Evolutionary conservation across 768 basidiomycete species (phyloP).

Genomic region (Galerina sulciceps): DNA sequence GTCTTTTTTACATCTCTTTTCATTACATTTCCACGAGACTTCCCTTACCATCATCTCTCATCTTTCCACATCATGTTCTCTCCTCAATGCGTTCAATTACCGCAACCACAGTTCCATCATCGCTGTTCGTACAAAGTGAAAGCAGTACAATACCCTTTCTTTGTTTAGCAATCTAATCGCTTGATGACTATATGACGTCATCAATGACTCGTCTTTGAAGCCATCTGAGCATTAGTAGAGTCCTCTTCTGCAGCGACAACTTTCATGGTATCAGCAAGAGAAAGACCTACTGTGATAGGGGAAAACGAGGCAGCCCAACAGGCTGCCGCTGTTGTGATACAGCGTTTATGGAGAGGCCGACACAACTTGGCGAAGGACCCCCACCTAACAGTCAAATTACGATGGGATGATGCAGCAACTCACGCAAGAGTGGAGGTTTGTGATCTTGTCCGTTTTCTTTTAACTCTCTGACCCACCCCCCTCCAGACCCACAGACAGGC

Average conservation of each 20-base stretch:
- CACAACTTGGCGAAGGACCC: slow-evolving; percentile 28
- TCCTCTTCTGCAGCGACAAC: slow-evolving; percentile 1
- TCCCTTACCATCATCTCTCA: background rate
- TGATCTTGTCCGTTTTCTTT: background rate
- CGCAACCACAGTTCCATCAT: slow-evolving; percentile 16
- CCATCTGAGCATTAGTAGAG: background rate
- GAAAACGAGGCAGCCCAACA: slow-evolving; percentile 24
- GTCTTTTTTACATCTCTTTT: slow-evolving; percentile 12
- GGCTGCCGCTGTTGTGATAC: slow-evolving; percentile 41
- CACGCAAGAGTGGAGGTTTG: slow-evolving; percentile 42
- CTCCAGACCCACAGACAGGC: slow-evolving; percentile 42
- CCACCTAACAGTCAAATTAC: slow-evolving; percentile 31
- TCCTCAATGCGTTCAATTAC: slow-evolving; percentile 15
- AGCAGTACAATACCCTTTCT: slow-evolving; percentile 38
- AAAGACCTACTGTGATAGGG: background rate
- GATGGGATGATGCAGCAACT: slow-evolving; percentile 43
- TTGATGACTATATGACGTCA: slow-evolving; percentile 39
- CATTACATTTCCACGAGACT: background rate
- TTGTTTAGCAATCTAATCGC: slow-evolving; percentile 44
- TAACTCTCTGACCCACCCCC: background rate
- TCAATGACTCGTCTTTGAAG: slow-evolving; percentile 1
- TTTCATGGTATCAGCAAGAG: slow-evolving; percentile 5
- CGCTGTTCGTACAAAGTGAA: slow-evolving; percentile 13
- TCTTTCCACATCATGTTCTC: slow-evolving; percentile 11
- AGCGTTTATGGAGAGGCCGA: slow-evolving; percentile 40